phyloP scores from a whole-genome alignment of 345 rosid genomes.

The Murraya koenigii region DNA sequence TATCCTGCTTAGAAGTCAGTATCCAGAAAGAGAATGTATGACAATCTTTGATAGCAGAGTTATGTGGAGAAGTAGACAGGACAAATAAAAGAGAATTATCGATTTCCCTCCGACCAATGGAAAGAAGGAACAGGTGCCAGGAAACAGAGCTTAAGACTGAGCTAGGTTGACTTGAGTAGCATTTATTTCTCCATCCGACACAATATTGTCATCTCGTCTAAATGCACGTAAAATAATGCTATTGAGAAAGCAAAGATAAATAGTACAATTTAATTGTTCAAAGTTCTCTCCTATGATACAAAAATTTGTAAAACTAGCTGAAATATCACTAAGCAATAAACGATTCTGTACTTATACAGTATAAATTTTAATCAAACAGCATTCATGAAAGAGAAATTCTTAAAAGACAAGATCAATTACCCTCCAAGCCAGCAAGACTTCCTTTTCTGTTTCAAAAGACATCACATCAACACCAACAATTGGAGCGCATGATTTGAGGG shows the following conservation, averaged over 20 bases:
- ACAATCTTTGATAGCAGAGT: neutral
- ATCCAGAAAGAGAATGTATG: neutral
- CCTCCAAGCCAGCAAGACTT: constrained; percentile 96
- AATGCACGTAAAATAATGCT: neutral
- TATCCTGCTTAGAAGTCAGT: neutral
- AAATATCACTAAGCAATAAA: neutral
- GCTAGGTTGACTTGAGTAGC: neutral
- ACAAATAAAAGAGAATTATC: no score
- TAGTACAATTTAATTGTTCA: neutral
- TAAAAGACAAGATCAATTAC: constrained; percentile 43
- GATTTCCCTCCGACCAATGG: neutral
- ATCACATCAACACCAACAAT: constrained; percentile 94
- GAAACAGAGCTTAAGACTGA: neutral
- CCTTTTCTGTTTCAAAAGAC: constrained; percentile 88
- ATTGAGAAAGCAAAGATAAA: neutral
- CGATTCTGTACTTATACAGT: neutral
- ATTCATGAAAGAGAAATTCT: constrained; percentile 2
- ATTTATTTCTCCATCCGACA: neutral
- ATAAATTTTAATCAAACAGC: neutral
- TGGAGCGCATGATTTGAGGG: constrained; percentile 87
- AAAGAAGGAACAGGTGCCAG: neutral
- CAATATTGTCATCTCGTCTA: neutral
- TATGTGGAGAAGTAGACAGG: neutral
- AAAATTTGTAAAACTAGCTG: neutral
- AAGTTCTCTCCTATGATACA: neutral